These are phyloP conservation scores for Metahyphopichia silvanorum DNA, from an alignment of 805 yeast species.

Conservation along the genomic window DNA sequence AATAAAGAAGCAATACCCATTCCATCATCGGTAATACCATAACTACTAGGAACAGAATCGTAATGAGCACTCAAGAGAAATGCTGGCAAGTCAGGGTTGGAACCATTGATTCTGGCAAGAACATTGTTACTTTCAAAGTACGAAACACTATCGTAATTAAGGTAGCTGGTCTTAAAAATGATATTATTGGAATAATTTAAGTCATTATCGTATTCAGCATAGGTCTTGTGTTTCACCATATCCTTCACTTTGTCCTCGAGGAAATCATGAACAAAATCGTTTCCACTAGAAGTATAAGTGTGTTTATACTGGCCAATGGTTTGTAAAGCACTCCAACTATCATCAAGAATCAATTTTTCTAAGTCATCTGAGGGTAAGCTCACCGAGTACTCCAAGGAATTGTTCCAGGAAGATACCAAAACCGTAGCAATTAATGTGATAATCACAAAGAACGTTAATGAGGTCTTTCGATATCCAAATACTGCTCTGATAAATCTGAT, in stretches of 20 bases:
- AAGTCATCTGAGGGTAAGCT: constrained; percentile 38
- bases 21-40: constrained; percentile 91
- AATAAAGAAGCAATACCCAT: constrained; percentile 80
- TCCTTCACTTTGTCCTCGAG: constrained; percentile 42
- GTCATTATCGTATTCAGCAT: constrained; percentile 38
- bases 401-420: constrained; percentile 34
- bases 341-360: constrained; percentile 28
- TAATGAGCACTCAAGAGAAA: constrained; percentile 79
- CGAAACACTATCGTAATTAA: constrained; percentile 48
- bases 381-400: constrained; percentile 35
- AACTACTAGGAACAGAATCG: constrained; percentile 84
- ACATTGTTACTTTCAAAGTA: constrained; percentile 83
- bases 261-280: constrained; percentile 73
- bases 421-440: constrained; percentile 44
- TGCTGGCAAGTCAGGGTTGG: constrained; percentile 56
- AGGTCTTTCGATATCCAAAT: constrained; percentile 72
- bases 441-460: constrained; percentile 55
- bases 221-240: constrained; percentile 24
- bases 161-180: constrained; percentile 49
- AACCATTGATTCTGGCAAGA: constrained; percentile 71
- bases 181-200: constrained; percentile 43
- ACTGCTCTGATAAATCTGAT: constrained; percentile 39
- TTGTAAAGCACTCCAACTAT: constrained; percentile 73
- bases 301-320: constrained; percentile 63
- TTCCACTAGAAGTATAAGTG: constrained; percentile 75